These are phyloP conservation scores for Didymella keratinophila DNA, from an alignment of 2,329 filamentous ascomycete species.

Conservation along the genomic window DNA sequence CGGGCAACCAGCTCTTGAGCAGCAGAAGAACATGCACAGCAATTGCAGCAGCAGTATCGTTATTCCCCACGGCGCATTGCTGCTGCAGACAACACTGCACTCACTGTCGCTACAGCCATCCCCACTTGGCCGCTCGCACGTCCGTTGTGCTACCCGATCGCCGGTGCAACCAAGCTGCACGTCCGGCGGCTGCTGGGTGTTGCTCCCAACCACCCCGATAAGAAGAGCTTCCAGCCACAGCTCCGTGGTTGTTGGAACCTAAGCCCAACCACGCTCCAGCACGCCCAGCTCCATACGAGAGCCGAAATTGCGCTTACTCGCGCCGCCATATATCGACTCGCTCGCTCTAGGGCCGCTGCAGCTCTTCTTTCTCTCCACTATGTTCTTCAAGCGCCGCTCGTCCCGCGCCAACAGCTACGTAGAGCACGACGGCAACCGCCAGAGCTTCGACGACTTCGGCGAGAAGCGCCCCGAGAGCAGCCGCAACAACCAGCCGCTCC, in stretches of 20 bases:
- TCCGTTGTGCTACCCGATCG: slow-evolving; percentile 13
- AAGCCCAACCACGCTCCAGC: slow-evolving; percentile 23
- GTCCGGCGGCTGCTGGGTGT: neutral
- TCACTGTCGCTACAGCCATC: neutral
- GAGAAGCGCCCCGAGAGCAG: slow-evolving; percentile 52
- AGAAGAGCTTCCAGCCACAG: slow-evolving; percentile 23
- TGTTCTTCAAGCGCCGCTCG: slow-evolving; percentile 61
- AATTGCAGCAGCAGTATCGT: neutral
- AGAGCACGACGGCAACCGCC: slow-evolving; percentile 54
- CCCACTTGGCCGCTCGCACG: neutral
- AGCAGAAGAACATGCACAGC: neutral
- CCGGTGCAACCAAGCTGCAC: slow-evolving; percentile 8
- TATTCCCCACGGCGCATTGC: neutral
- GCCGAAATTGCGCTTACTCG: slow-evolving; percentile 30
- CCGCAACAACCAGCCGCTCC: slow-evolving; percentile 41
- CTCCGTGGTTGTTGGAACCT: neutral
- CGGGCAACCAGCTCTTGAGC: neutral
- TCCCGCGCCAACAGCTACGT: slow-evolving; percentile 58
- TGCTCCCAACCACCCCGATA: slow-evolving; percentile 30
- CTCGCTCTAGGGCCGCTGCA: slow-evolving; percentile 27
- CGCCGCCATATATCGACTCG: slow-evolving; percentile 35
- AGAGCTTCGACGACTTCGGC: slow-evolving; percentile 52
- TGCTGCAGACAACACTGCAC: neutral
- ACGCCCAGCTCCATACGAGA: neutral
- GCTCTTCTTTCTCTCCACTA: slow-evolving; percentile 42